Conservation (phyloP, 2,329 filamentous ascomycete genomes). For the Hypoxylon sp. region DNA sequence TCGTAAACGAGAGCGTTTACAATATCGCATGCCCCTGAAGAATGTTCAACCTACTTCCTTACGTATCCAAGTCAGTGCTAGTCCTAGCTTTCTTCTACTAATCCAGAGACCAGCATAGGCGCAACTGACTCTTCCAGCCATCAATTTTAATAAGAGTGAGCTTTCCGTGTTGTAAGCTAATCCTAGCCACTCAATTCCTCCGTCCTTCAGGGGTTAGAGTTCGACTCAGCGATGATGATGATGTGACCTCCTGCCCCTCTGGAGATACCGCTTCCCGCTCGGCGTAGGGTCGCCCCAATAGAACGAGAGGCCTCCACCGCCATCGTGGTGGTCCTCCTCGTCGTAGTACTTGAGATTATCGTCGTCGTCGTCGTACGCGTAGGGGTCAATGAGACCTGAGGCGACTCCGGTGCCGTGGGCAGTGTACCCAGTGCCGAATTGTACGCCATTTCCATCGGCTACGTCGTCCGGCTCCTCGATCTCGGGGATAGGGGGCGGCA, state of each 20-base stretch:
- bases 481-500: constrained; percentile 2
- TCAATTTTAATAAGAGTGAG: background rate
- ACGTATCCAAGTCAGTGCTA: too few relatives aligned
- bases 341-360: background rate
- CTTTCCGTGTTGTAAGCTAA: background rate
- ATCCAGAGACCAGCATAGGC: background rate
- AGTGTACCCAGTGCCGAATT: background rate
- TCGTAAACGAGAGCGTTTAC: too few relatives aligned
- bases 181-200: background rate
- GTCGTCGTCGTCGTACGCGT: background rate
- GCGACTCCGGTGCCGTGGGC: background rate
- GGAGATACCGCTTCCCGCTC: constrained; percentile 5
- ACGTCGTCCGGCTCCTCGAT: background rate
- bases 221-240: background rate
- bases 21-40: too few relatives aligned
- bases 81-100: background rate
- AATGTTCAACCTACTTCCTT: too few relatives aligned
- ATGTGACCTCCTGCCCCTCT: background rate
- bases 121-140: background rate
- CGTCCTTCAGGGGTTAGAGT: background rate
- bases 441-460: background rate
- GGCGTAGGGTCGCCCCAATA: constrained; percentile 1
- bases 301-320: background rate
- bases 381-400: background rate
- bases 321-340: background rate